Conservation (phyloP, 371 early-diverging fungal genomes). For the Mucor piriformis region DNA sequence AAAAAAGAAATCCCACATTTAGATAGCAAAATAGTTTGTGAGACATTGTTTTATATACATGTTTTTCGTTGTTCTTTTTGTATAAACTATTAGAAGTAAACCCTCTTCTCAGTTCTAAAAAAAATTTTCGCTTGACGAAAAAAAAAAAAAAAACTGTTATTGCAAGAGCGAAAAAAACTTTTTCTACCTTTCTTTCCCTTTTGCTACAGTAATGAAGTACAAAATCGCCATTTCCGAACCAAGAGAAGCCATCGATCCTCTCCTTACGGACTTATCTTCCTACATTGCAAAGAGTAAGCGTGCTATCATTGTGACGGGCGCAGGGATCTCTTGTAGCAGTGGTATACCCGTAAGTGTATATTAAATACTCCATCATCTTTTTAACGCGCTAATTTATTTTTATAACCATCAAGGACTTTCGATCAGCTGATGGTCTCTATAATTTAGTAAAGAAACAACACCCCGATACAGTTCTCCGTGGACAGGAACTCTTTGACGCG, state of each 20-base stretch:
- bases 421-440: constrained; percentile 80
- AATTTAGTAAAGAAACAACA: constrained; percentile 80
- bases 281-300: constrained; percentile 68
- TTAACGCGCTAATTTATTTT: background rate
- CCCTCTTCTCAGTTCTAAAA: background rate
- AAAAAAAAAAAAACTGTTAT: background rate
- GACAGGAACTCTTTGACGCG: constrained; percentile 97
- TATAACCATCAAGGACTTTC: constrained; percentile 67
- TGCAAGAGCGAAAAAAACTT: background rate
- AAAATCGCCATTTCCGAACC: constrained; percentile 45
- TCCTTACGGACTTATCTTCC: constrained; percentile 51
- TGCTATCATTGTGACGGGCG: constrained; percentile 86
- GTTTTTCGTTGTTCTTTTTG: no score
- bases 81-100: no score
- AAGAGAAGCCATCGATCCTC: constrained; percentile 42
- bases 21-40: no score
- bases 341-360: constrained; percentile 80
- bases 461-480: constrained; percentile 77
- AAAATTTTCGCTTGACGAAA: background rate
- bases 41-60: no score
- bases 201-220: constrained; percentile 27
- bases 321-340: constrained; percentile 90
- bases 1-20: no score
- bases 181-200: background rate
- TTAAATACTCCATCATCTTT: background rate